Conservation (phyloP, 495 filamentous ascomycete genomes). For the Penicillium ucsense region DNA sequence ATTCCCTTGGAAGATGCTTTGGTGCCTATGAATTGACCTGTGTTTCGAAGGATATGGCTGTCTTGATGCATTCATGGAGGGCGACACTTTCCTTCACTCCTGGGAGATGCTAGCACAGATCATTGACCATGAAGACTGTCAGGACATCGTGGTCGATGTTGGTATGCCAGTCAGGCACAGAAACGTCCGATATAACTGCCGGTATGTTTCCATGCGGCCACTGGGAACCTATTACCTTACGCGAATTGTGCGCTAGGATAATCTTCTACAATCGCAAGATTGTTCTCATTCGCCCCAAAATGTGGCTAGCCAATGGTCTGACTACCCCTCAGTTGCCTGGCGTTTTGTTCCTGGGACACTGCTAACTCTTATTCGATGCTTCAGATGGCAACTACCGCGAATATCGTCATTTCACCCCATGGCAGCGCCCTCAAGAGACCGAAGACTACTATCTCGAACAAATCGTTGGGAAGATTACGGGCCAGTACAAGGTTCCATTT, state of each 20-base stretch:
- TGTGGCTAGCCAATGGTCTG: constrained; percentile 68
- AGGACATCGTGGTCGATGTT: constrained; percentile 74
- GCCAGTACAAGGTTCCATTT: constrained; percentile 53
- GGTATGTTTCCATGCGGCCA: constrained; percentile 18
- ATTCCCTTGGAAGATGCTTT: background rate
- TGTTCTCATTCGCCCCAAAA: constrained; percentile 70
- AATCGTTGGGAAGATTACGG: constrained; percentile 51
- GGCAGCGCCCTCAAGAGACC: constrained; percentile 46
- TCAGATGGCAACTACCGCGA: constrained; percentile 35
- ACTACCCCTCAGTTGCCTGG: too few species aligned
- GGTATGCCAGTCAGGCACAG: constrained; percentile 58
- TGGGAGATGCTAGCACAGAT: constrained; percentile 56
- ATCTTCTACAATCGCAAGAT: constrained; percentile 60
- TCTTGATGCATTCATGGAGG: constrained; percentile 21
- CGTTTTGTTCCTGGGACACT: too few species aligned
- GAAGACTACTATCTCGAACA: constrained; percentile 70
- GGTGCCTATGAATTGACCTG: constrained; percentile 11
- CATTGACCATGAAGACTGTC: constrained; percentile 50
- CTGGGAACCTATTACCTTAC: background rate
- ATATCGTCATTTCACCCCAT: constrained; percentile 54
- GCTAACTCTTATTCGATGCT: background rate
- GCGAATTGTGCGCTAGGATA: constrained; percentile 21
- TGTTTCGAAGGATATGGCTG: constrained; percentile 50
- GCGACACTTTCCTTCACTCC: constrained; percentile 51
- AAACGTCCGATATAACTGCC: constrained; percentile 64